Conservation (phyloP, 2,329 filamentous ascomycete genomes). For the Pyrenophora tritici-repentis region DNA sequence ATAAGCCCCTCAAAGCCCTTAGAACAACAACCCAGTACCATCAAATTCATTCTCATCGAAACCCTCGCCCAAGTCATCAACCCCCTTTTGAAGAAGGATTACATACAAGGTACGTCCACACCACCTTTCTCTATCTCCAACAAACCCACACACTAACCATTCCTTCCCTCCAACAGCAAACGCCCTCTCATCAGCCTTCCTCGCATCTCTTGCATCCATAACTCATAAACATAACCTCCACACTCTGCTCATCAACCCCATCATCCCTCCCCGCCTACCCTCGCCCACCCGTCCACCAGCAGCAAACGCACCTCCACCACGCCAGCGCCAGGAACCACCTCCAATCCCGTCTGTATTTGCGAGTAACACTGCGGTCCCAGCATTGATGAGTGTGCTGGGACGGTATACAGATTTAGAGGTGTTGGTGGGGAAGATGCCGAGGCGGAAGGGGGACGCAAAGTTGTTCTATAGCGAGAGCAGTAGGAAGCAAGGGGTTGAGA, state of each 20-base stretch:
- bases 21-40: neutral
- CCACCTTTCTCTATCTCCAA: slow-evolving; percentile 23
- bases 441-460: slow-evolving; percentile 41
- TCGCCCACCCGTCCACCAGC: slow-evolving; percentile 3
- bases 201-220: slow-evolving; percentile 49
- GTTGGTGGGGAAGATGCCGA: slow-evolving; percentile 48
- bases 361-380: slow-evolving; percentile 44
- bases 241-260: slow-evolving; percentile 49
- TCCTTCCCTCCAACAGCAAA: slow-evolving; percentile 38
- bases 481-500: slow-evolving; percentile 25
- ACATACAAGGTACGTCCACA: slow-evolving; percentile 36
- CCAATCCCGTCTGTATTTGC: slow-evolving; percentile 49
- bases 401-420: slow-evolving; percentile 49
- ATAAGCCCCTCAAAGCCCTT: neutral
- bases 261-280: slow-evolving; percentile 16
- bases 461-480: slow-evolving; percentile 30
- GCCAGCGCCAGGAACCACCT: slow-evolving; percentile 15
- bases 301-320: neutral
- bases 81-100: slow-evolving; percentile 47
- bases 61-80: slow-evolving; percentile 46
- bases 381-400: slow-evolving; percentile 45
- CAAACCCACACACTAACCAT: slow-evolving; percentile 12
- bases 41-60: slow-evolving; percentile 48
- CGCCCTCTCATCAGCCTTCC: slow-evolving; percentile 48
- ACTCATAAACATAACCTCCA: slow-evolving; percentile 45